phyloP scores from a whole-genome alignment of 75 land plant genomes.

The Selaginella moellendorffii region DNA sequence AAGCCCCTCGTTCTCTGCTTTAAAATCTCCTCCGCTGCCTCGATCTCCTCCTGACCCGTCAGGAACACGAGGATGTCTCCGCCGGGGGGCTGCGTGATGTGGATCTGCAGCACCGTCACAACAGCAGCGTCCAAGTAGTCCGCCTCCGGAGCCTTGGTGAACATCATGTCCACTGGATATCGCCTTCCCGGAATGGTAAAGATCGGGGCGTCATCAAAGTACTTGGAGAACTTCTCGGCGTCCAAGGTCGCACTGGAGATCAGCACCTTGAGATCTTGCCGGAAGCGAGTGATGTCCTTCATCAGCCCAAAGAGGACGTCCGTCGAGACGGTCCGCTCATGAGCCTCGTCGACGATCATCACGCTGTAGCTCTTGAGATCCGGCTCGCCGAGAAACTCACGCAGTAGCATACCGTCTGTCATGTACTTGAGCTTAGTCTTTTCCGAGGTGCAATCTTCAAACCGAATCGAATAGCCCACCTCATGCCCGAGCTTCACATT shows the following conservation, averaged over 20 bases:
- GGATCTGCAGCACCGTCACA: conserved; percentile 6
- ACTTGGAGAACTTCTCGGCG: background rate
- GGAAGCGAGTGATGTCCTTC: conserved; percentile 1
- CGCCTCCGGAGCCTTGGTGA: background rate
- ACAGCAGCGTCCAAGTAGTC: conserved; percentile 7
- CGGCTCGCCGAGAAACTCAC: conserved; percentile 8
- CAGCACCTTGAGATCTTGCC: background rate
- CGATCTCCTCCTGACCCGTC: conserved; percentile 2
- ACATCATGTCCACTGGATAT: background rate
- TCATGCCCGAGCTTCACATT: background rate
- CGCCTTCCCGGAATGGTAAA: background rate
- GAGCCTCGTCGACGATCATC: conserved; percentile 7
- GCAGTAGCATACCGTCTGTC: conserved; percentile 8
- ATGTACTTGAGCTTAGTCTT: conserved; percentile 9
- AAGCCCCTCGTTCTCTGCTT: background rate
- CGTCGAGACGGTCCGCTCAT: background rate
- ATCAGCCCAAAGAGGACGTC: background rate
- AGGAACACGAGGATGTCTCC: conserved; percentile 6
- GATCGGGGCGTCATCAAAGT: background rate
- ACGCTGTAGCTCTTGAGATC: conserved; percentile 5
- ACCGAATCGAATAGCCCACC: conserved; percentile 8
- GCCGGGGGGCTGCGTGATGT: background rate
- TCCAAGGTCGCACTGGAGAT: background rate
- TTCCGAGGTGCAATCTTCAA: conserved; percentile 6
- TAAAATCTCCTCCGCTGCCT: background rate